A percentile compares a stretch with the other conserved stretches of the same genome.
phyloP scores from a whole-genome alignment of 768 basidiomycete genomes.

The Hortiboletus campestris region DNA sequence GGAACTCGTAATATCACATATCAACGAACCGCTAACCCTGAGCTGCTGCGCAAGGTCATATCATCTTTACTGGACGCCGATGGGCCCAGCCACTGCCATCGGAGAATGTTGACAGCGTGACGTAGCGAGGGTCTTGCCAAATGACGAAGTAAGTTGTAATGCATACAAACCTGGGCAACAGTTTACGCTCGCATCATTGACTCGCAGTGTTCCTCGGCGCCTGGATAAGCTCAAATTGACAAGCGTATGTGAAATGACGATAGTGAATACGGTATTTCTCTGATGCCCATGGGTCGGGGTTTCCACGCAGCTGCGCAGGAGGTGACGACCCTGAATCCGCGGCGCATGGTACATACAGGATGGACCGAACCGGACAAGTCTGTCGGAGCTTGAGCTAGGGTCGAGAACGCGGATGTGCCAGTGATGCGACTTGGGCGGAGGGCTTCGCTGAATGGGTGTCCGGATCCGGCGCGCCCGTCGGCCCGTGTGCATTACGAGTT shows the following conservation, averaged over 20 bases:
- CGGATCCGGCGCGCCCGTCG: conserved; percentile 10
- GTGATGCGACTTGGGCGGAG: conserved; percentile 32
- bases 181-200: conserved; percentile 10
- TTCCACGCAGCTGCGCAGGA: conserved; percentile 20
- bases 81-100: conserved; percentile 1
- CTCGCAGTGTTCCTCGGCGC: conserved; percentile 2
- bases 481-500: neutral
- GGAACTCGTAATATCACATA: conserved; percentile 9
- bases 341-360: conserved; percentile 5
- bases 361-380: conserved; percentile 3
- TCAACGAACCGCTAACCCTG: conserved; percentile 19
- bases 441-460: conserved; percentile 5
- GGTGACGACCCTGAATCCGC: conserved; percentile 27
- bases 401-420: conserved; percentile 13
- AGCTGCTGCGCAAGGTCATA: conserved; percentile 20
- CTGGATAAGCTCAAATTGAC: neutral
- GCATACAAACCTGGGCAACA: conserved; percentile 5
- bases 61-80: conserved; percentile 8
- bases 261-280: conserved; percentile 10
- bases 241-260: conserved; percentile 7
- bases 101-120: conserved; percentile 12
- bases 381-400: conserved; percentile 23
- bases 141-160: conserved; percentile 4
- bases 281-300: conserved; percentile 15
- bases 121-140: conserved; percentile 1